Evolutionary conservation across 177 flowering plant genomes (phyloP).

Genomic region (Vitis hybrid): DNA sequence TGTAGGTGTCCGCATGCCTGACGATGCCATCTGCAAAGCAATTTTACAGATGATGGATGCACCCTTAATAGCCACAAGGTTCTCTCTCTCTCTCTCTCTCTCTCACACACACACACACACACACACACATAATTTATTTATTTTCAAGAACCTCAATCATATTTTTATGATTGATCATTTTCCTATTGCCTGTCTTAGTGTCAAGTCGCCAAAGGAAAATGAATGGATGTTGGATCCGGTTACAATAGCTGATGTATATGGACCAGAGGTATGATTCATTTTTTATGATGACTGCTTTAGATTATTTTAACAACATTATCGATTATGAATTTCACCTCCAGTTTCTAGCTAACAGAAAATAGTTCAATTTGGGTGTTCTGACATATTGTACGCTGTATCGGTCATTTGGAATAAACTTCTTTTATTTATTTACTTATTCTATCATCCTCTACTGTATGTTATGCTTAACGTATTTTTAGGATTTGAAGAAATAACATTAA

Average conservation of each 20-base stretch:
- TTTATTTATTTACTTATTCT: neutral
- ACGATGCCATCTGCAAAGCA: slow-evolving; percentile 83
- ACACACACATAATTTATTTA: neutral
- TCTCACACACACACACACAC: neutral
- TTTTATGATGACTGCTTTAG: neutral
- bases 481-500: no score
- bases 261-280: slow-evolving; percentile 60
- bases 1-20: slow-evolving; percentile 86
- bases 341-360: neutral
- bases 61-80: slow-evolving; percentile 91
- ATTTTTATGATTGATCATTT: neutral
- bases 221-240: slow-evolving; percentile 89
- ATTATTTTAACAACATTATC: neutral
- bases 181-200: slow-evolving; percentile 39
- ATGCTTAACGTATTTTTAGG: no score
- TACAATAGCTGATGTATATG: slow-evolving; percentile 78
- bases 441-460: no score
- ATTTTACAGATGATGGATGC: slow-evolving; percentile 68
- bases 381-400: no score
- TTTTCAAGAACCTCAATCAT: neutral
- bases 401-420: no score
- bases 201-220: slow-evolving; percentile 64
- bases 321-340: neutral
- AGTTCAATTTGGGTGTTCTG: no score
- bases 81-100: neutral